Base-by-base conservation (phyloP, 1,284 basidiomycete species). In the Moesziomyces sp. region DNA sequence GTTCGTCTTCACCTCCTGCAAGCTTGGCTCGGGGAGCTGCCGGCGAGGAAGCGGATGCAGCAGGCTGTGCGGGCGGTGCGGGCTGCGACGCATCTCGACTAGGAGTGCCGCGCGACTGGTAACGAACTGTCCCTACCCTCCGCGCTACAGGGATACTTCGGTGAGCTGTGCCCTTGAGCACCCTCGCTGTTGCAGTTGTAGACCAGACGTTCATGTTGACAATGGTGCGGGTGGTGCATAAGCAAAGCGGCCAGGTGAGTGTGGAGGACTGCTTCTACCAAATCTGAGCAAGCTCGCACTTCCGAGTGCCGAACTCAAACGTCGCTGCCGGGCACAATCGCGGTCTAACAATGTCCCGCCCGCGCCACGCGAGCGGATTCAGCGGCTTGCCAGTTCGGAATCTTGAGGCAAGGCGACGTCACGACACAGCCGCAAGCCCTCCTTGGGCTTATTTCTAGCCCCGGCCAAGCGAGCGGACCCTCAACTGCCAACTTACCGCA, bases 31-130 rank as follows among this genome's bases (percentile, higher is more conserved):
- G 23, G 18, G 46, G 50, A 26, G 47, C 23, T 34, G 50, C 26
- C 13, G 16, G 14, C 54, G 42, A 5, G 19, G 49, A 19, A 8
- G 21, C 26, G 8, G 47, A 26, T 8, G 55, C 51, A 7, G 54
- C 50, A 30, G 40, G 34, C n/a, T 58, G 46, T 10, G 43, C 16
- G 1, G 55, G 34, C 19, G 60, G 43, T 1, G 56, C 52, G 7
- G 66, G 66, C 43, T 63, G 66, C 7, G 66, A 63, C 19, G 60
- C 66, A 45, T 69, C n/a, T 5, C 46, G 38, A 24, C 45, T 8
- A 9, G 40, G 26, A 14, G 9, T 26, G 16, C 50, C 14, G 6
- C n/a, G 35, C 9, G 58, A 52, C 1, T 52, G 26, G 16, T 47
- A n/a, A 7, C 58, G 50, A 40, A 40, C 38, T 5, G 18, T 8